These are phyloP conservation scores for Jaminaea rosea DNA, from an alignment of 1,284 basidiomycete species.

Conservation along the genomic window DNA sequence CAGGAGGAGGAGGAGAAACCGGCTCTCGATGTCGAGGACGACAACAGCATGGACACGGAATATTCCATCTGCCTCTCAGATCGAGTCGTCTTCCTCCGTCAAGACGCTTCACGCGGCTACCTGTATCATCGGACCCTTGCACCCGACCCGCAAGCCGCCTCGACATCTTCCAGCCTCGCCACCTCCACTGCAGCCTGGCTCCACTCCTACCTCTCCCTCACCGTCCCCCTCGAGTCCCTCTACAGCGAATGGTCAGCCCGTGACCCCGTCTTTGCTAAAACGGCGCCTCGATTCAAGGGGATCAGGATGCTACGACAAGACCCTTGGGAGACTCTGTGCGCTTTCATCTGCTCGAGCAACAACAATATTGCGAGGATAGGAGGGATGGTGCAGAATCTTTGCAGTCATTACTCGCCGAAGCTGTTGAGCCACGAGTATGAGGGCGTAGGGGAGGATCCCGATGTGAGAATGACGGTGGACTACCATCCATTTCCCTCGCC, in stretches of 20 bases:
- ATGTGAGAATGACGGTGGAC: constrained; percentile 24
- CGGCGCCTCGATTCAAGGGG: constrained; percentile 56
- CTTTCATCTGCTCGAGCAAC: constrained; percentile 96
- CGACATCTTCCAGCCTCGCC: not conserved
- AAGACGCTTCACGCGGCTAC: constrained; percentile 29
- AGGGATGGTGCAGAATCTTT: constrained; percentile 46
- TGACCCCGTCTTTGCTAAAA: constrained; percentile 66
- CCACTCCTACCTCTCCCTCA: constrained; percentile 79
- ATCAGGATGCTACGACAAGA: constrained; percentile 75
- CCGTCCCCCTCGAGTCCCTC: constrained; percentile 63
- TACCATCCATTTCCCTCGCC: constrained; percentile 83
- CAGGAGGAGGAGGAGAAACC: not conserved
- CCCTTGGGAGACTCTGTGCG: constrained; percentile 64
- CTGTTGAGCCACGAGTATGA: not conserved
- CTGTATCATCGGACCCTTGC: constrained; percentile 33
- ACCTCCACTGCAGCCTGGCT: constrained; percentile 63
- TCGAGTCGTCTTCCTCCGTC: constrained; percentile 39
- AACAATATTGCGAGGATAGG: constrained; percentile 63
- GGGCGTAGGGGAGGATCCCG: constrained; percentile 20
- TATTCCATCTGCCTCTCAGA: constrained; percentile 43
- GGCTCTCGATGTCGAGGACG: constrained; percentile 2
- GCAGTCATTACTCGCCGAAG: constrained; percentile 22
- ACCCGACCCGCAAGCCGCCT: not conserved
- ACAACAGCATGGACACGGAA: constrained; percentile 14
- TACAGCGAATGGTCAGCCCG: constrained; percentile 66